These are phyloP conservation scores for Trichoderma aggressivum DNA, from an alignment of 2,329 filamentous ascomycete genomes.

Conservation along the genomic window DNA sequence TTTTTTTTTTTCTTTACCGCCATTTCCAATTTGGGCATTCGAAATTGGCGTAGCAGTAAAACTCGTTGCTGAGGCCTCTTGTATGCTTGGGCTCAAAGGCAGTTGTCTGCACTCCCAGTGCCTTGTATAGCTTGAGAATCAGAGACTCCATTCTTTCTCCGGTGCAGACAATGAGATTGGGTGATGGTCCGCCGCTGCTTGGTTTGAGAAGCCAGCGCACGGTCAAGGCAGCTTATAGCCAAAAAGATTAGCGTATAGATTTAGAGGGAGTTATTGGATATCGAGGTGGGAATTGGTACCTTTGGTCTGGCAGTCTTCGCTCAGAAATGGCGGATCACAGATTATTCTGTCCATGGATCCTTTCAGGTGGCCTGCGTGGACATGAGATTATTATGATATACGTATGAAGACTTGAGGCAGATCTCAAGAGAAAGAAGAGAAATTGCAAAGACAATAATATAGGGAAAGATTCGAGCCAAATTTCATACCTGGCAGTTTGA, in stretches of 20 bases:
- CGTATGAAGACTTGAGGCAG: not conserved
- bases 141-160: slow-evolving; percentile 71
- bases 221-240: slow-evolving; percentile 65
- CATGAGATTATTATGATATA: not conserved
- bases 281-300: slow-evolving; percentile 39
- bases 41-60: slow-evolving; percentile 76
- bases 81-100: slow-evolving; percentile 66
- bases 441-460: not conserved
- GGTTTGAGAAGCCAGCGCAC: slow-evolving; percentile 66
- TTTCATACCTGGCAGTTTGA: slow-evolving; percentile 56
- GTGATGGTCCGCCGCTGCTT: slow-evolving; percentile 20
- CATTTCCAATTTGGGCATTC: slow-evolving; percentile 56
- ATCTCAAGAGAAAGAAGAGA: not conserved
- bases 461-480: not conserved
- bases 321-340: slow-evolving; percentile 75
- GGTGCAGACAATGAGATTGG: slow-evolving; percentile 64
- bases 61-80: slow-evolving; percentile 76
- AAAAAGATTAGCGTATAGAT: not conserved
- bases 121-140: slow-evolving; percentile 63
- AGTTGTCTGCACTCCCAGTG: slow-evolving; percentile 61
- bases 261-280: not conserved
- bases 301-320: slow-evolving; percentile 77
- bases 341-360: slow-evolving; percentile 66
- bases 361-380: slow-evolving; percentile 45
- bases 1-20: slow-evolving; percentile 17